Base-by-base conservation (phyloP, 768 basidiomycete genomes). In the Leucocoprinus sp. region DNA sequence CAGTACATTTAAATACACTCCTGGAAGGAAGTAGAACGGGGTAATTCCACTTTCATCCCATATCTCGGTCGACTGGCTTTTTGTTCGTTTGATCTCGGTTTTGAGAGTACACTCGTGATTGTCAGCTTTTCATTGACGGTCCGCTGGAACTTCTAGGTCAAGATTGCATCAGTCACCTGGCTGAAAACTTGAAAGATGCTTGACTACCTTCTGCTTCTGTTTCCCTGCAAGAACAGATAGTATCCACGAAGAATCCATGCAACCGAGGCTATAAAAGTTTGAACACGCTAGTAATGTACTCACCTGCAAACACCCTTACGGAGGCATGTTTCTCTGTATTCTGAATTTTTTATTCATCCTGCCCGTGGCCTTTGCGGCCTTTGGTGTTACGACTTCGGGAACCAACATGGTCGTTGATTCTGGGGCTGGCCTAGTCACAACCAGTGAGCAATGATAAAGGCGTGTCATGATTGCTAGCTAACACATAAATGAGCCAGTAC, bases 301-400 rank as follows among this genome's bases (percentile, higher is more conserved):
- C n/a, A n/a, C n/a, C n/a, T n/a, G n/a, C n/a, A n/a, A 27, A 23
- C 17, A n/a, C 9, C 21, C 33, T 23, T 24, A 27, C 14, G 26
- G 37, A 12, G 29, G 8, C 31, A 41, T 48, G 46, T 27, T 42
- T 51, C 55, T 39, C 40, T 52, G 27, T 49, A 55, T 47, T 8
- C 60, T 41, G 53, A 50, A 31, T 44, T 62, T 37, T 24, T 62
- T 35, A 56, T 50, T n/a, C 56, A 57, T 18, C 42, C 63, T 26
- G 26, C 64, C 66, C 5, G 53, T 51, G 22, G 64, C 55, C n/a
- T 66, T 69, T 29, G 70, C 71, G 8, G 68, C 69, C 6, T 74
- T 74, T 49, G 72, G 71, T 1, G 62, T 71, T 17, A 69, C 67
- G 5, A 69, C 64, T 14, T 71, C 68, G 18, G 67, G 69, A 5